Conservation (phyloP, 176 grass and related monocot species). For the Triticum urartu region DNA sequence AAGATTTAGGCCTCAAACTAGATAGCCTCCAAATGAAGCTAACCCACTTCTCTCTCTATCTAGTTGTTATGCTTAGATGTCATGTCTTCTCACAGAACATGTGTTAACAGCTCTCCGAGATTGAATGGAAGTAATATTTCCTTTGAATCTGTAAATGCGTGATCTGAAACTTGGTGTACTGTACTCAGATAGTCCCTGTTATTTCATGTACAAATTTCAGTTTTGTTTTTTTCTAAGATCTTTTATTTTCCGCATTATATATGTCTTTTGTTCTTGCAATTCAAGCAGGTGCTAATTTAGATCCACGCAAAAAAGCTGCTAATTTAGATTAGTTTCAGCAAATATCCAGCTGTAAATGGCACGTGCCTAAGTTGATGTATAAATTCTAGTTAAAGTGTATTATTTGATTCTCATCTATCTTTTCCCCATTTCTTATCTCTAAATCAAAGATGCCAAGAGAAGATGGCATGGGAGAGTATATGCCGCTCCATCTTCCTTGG, state of each 20-base stretch:
- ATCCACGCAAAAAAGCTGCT: too few species aligned
- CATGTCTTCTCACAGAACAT: not conserved
- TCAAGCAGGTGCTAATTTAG: not conserved
- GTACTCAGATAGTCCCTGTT: not conserved
- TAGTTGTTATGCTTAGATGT: not conserved
- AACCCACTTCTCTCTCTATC: not conserved
- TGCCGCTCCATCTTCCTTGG: not conserved
- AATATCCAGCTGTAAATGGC: too few species aligned
- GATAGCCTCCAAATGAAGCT: not conserved
- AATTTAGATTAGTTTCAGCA: too few species aligned
- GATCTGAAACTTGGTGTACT: not conserved
- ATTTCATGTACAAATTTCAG: constrained; percentile 32
- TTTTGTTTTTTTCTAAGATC: not conserved
- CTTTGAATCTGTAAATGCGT: not conserved
- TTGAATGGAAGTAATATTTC: not conserved
- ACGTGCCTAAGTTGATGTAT: not conserved
- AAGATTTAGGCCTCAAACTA: not conserved
- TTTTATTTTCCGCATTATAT: not conserved
- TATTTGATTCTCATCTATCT: constrained; percentile 13
- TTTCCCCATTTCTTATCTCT: not conserved
- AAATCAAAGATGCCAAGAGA: not conserved
- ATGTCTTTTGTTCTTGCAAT: not conserved
- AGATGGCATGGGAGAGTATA: not conserved
- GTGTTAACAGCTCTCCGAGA: not conserved
- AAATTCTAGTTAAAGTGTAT: not conserved